Evolutionary conservation across 2,329 filamentous ascomycete species (phyloP).

Genomic region (Neofusicoccum kwambonambiense): DNA sequence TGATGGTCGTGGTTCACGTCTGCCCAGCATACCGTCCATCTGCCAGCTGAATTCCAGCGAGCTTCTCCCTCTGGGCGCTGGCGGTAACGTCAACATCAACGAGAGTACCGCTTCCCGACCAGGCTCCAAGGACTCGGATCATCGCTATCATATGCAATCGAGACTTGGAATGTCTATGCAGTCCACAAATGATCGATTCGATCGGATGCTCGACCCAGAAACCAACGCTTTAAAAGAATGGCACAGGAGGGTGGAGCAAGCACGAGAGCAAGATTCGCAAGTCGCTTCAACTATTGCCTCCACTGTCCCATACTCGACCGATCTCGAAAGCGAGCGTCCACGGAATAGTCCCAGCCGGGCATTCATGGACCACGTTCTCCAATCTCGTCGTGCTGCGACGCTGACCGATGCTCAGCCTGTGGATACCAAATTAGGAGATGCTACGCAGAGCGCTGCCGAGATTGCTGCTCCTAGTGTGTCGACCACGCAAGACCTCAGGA

Average conservation of each 20-base stretch:
- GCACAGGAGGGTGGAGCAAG: constrained; percentile 5
- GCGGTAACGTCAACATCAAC: not conserved
- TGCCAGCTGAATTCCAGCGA: constrained; percentile 36
- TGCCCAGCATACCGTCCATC: constrained; percentile 38
- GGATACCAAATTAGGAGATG: constrained; percentile 34
- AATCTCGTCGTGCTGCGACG: not conserved
- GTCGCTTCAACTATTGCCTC: constrained; percentile 4
- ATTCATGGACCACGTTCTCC: constrained; percentile 8
- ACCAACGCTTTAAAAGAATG: not conserved
- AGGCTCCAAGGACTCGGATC: not conserved
- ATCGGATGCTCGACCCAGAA: not conserved
- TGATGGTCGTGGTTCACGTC: constrained; percentile 25
- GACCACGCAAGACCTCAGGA: constrained; percentile 41
- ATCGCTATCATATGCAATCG: not conserved
- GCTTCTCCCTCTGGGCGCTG: constrained; percentile 24
- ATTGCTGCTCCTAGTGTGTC: constrained; percentile 46
- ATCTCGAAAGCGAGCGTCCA: not conserved
- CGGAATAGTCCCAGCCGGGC: constrained; percentile 5
- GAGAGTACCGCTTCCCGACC: not conserved
- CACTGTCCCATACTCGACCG: constrained; percentile 1
- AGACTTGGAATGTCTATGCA: not conserved
- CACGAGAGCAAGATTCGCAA: not conserved
- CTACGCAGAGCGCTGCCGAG: constrained; percentile 47
- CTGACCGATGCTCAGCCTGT: constrained; percentile 7
- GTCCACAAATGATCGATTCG: not conserved